Conservation (phyloP, 208 protist species). For the Balamuthia mandrillaris region DNA sequence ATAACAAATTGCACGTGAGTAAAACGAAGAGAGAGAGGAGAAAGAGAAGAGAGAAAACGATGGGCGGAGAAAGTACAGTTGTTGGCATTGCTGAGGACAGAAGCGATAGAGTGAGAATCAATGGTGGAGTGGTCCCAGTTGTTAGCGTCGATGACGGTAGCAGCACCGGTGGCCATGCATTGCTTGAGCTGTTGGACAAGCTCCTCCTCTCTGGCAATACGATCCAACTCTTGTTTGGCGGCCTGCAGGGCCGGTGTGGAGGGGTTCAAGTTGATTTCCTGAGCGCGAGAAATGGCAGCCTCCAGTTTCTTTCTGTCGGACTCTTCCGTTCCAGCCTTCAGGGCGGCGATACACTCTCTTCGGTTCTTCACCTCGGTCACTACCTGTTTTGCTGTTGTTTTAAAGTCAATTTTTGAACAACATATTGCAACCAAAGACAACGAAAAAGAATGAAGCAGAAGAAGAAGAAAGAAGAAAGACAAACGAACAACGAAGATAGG, state of each 20-base stretch:
- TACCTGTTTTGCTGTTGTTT: too few species aligned
- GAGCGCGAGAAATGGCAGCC: background rate
- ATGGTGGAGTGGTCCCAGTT: constrained; percentile 5
- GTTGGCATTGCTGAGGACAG: too few species aligned
- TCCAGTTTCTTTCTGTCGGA: background rate
- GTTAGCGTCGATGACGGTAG: background rate
- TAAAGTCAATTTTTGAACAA: too few species aligned
- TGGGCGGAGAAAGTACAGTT: background rate
- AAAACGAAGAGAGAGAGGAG: background rate
- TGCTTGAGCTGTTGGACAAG: background rate
- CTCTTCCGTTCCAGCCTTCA: background rate
- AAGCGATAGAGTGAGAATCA: background rate
- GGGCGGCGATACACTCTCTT: background rate
- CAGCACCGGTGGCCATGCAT: background rate
- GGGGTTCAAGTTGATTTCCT: background rate
- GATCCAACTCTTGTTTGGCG: background rate
- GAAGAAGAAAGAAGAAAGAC: background rate
- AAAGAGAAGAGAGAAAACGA: background rate
- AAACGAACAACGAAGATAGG: too few species aligned
- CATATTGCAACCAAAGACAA: background rate
- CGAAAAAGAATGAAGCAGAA: background rate
- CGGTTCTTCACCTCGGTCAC: too few species aligned
- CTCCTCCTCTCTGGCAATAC: background rate
- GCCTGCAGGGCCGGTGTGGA: background rate
- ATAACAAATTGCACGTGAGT: background rate